These are phyloP conservation scores for cucumber (Cucumis sativus) DNA, from an alignment of 306 rosid species.

Conservation along the genomic window DNA sequence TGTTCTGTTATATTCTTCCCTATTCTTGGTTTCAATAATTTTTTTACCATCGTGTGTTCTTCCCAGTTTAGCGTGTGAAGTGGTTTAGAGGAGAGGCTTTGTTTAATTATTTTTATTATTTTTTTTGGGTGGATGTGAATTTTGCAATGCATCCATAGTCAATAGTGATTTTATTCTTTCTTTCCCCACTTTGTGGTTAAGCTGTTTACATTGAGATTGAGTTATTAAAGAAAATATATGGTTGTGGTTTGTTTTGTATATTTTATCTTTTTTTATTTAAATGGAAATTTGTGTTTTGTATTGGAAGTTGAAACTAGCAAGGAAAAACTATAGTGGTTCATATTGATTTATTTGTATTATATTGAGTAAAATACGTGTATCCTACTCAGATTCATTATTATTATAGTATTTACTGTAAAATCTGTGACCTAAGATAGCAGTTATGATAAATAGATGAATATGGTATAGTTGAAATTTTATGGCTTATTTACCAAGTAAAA, in stretches of 20 bases:
- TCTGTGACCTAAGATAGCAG: not conserved
- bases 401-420: not conserved
- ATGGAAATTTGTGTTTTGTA: not conserved
- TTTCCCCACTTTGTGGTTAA: not conserved
- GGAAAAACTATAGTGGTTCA: not conserved
- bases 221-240: not conserved
- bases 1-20: not conserved
- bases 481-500: no score
- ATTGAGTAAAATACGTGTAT: not conserved
- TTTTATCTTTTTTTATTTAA: not conserved
- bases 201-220: not conserved
- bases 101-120: not conserved
- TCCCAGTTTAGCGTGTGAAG: not conserved
- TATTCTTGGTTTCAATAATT: not conserved
- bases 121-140: slow-evolving; percentile 4
- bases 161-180: not conserved
- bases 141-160: slow-evolving; percentile 11
- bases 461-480: not conserved
- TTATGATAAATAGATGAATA: not conserved
- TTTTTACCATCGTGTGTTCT: not conserved
- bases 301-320: not conserved
- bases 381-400: not conserved
- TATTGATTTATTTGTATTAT: not conserved
- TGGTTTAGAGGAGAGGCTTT: not conserved
- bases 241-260: not conserved